Conservation (phyloP, 176 grass and related monocot genomes). For the Zoysia pacifica region DNA sequence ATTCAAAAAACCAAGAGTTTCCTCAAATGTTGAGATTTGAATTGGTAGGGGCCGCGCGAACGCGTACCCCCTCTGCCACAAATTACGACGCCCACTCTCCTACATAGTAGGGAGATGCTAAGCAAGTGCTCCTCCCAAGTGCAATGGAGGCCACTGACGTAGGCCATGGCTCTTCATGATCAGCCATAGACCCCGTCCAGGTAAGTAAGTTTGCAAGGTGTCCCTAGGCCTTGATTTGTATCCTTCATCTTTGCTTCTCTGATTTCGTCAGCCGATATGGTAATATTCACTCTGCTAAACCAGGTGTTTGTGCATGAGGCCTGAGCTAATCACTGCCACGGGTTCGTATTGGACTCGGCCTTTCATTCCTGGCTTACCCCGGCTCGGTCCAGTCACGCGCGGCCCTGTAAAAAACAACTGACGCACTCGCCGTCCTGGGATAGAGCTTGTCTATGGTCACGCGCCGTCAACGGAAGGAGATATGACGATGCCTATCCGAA, state of each 20-base stretch:
- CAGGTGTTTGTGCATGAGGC: not conserved
- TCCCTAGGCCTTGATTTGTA: not conserved
- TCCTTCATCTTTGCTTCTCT: not conserved
- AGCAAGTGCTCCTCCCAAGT: not conserved
- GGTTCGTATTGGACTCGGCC: not conserved
- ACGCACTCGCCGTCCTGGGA: not conserved
- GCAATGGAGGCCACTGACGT: not conserved
- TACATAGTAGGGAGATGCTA: not conserved
- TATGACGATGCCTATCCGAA: too few species aligned
- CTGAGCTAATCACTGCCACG: not conserved
- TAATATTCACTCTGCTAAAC: not conserved
- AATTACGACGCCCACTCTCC: conserved; percentile 61
- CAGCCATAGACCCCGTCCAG: not conserved
- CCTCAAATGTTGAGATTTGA: too few species aligned
- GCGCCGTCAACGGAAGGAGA: too few species aligned
- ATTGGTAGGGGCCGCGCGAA: not conserved
- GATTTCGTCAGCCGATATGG: not conserved
- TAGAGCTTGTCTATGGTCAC: too few species aligned
- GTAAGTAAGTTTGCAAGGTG: not conserved
- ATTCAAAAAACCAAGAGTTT: too few species aligned
- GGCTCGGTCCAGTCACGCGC: not conserved
- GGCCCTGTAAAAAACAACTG: not conserved
- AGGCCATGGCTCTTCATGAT: conserved; percentile 11
- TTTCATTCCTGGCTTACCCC: not conserved
- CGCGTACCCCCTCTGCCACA: conserved; percentile 60